These are phyloP conservation scores for Termitomyces sp. DNA, from an alignment of 768 basidiomycete genomes.

Conservation along the genomic window DNA sequence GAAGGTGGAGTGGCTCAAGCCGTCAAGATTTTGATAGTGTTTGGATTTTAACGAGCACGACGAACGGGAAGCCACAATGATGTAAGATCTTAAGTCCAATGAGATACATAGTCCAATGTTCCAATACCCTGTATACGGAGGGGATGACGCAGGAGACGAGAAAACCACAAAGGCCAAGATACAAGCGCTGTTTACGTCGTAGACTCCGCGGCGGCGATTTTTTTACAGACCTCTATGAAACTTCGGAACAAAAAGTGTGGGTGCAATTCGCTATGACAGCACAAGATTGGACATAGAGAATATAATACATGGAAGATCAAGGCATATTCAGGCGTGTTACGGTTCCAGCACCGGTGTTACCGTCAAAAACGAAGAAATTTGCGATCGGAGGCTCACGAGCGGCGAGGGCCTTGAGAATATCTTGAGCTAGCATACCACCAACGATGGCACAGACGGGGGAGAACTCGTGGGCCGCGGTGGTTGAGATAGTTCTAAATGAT, in stretches of 20 bases:
- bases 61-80: background rate
- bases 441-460: conserved; percentile 93
- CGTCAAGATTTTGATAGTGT: background rate
- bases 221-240: conserved; percentile 15
- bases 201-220: conserved; percentile 4
- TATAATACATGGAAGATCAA: conserved; percentile 19
- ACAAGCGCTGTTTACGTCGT: background rate
- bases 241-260: conserved; percentile 13
- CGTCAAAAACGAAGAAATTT: conserved; percentile 90
- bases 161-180: no score
- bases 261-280: background rate
- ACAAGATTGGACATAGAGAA: conserved; percentile 4
- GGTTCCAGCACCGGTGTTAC: conserved; percentile 71
- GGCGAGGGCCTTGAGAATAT: conserved; percentile 87
- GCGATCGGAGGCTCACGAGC: conserved; percentile 91
- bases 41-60: background rate
- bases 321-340: conserved; percentile 56
- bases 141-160: background rate
- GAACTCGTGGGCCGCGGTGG: conserved; percentile 79
- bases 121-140: background rate
- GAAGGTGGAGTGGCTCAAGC: background rate
- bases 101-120: background rate
- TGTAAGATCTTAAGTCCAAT: background rate
- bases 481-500: conserved; percentile 53
- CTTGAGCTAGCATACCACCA: conserved; percentile 93